Evolutionary conservation across 352 stramenopile genomes (phyloP).

Genomic region (Globisporangium perplexum): DNA sequence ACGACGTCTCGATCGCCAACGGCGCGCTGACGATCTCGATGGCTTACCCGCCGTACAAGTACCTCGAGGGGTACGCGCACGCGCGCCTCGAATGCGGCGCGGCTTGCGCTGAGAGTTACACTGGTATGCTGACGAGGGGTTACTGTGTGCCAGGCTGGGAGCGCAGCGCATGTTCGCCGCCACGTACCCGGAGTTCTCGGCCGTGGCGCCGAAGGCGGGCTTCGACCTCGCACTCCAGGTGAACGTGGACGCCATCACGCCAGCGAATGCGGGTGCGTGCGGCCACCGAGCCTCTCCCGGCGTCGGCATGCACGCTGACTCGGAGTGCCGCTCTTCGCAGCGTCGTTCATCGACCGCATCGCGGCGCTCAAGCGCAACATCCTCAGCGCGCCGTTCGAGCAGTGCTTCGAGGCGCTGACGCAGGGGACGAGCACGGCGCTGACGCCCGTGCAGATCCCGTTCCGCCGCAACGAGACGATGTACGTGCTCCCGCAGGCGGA

Average conservation of each 20-base stretch:
- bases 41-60: conserved; percentile 73
- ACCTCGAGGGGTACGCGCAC: conserved; percentile 42
- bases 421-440: conserved; percentile 53
- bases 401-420: conserved; percentile 75
- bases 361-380: conserved; percentile 83
- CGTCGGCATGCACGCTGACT: too few relatives aligned
- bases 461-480: conserved; percentile 81
- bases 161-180: conserved; percentile 62
- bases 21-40: conserved; percentile 68
- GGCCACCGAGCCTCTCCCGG: too few relatives aligned
- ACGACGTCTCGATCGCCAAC: conserved; percentile 71
- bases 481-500: conserved; percentile 82
- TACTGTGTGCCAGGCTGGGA: conserved; percentile 33
- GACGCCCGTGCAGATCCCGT: conserved; percentile 74
- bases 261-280: conserved; percentile 53
- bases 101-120: conserved; percentile 3
- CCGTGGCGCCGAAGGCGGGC: conserved; percentile 58
- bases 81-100: not conserved
- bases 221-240: conserved; percentile 78
- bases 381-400: conserved; percentile 68
- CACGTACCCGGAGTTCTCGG: conserved; percentile 70
- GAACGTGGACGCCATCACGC: conserved; percentile 74
- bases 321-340: conserved; percentile 16
- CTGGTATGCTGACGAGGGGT: conserved; percentile 1
- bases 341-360: conserved; percentile 66